phyloP scores from a whole-genome alignment of 73 alveolate species.

The Tetrahymena borealis region DNA sequence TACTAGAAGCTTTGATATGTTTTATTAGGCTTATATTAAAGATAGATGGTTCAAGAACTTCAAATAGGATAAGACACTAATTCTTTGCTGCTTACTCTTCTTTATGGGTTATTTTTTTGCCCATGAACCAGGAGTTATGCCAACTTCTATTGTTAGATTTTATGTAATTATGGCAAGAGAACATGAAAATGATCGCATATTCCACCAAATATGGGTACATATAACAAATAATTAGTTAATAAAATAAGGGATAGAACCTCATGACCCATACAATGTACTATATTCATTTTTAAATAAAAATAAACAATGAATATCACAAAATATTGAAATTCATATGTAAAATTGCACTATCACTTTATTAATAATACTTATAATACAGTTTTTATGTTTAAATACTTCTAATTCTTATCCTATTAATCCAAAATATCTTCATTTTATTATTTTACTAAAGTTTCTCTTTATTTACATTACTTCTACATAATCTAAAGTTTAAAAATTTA shows the following conservation, averaged over 20 bases:
- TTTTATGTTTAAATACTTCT: no score
- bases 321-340: no score
- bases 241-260: neutral
- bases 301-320: neutral
- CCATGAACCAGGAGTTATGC: neutral
- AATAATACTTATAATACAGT: no score
- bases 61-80: neutral
- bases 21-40: neutral
- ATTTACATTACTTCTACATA: no score
- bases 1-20: neutral
- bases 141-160: neutral
- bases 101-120: neutral
- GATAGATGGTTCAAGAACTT: neutral
- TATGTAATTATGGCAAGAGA: neutral
- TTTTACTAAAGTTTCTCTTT: no score
- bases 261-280: neutral
- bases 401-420: no score
- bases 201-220: neutral
- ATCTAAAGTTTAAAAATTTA: no score
- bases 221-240: neutral
- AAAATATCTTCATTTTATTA: no score
- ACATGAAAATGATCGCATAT: neutral
- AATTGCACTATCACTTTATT: no score
- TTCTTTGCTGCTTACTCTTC: neutral
- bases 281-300: neutral